A percentile compares a stretch with the other conserved stretches of the same genome.
Evolutionary conservation across 2,329 filamentous ascomycete genomes (phyloP).

Genomic region (Neofusicoccum parvum): DNA sequence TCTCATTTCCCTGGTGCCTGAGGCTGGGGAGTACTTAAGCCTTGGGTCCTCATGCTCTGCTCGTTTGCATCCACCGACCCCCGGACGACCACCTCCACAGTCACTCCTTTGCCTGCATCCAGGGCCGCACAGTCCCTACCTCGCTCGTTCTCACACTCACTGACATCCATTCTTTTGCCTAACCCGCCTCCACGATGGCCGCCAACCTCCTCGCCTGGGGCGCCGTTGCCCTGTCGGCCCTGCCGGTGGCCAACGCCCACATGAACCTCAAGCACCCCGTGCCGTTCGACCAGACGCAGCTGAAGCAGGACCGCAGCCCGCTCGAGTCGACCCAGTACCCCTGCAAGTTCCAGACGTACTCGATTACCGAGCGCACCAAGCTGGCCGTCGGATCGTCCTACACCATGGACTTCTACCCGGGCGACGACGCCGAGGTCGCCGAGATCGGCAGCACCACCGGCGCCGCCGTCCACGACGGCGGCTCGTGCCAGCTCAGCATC

Average conservation of each 20-base stretch:
- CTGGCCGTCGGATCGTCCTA: slow-evolving; percentile 61
- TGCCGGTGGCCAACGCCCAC: slow-evolving; percentile 4
- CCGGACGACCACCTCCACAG: background rate
- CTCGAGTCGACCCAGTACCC: slow-evolving; percentile 9
- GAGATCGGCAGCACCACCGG: slow-evolving; percentile 47
- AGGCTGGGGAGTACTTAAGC: background rate
- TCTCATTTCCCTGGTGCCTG: background rate
- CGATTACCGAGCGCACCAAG: background rate
- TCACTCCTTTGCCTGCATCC: background rate
- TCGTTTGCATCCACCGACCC: background rate
- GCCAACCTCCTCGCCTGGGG: background rate
- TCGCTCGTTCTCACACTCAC: too few species aligned
- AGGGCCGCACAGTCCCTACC: background rate
- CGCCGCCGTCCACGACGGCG: slow-evolving; percentile 81
- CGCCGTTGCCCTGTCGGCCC: background rate
- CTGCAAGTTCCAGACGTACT: slow-evolving; percentile 14
- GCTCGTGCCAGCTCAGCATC: slow-evolving; percentile 84
- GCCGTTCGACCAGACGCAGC: background rate
- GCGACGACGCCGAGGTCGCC: background rate
- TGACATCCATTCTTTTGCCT: background rate
- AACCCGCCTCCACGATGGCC: background rate
- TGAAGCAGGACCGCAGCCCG: slow-evolving; percentile 12
- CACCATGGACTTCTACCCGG: slow-evolving; percentile 59
- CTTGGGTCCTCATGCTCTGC: background rate
- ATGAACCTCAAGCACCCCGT: slow-evolving; percentile 14